Conservation (phyloP, 371 early-diverging fungal species). For the Saksenaea vasiformis region DNA sequence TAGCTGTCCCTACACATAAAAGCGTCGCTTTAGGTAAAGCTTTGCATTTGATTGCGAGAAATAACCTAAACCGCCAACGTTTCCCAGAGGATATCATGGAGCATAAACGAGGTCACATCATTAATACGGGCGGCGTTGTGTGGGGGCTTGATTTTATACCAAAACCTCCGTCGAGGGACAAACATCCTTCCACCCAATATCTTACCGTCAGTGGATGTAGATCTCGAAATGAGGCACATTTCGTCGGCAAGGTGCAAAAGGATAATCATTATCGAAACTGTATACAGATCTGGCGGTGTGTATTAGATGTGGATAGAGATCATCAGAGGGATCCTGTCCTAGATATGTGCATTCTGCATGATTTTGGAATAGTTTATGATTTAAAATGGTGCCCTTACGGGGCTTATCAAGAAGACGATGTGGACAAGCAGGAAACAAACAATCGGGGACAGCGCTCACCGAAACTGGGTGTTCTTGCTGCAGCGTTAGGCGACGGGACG, state of each 20-base stretch:
- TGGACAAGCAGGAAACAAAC: neutral
- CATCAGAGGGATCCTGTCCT: conserved; percentile 22
- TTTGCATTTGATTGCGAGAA: neutral
- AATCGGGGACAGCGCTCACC: conserved; percentile 9
- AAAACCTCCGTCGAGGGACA: conserved; percentile 23
- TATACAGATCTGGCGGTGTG: conserved; percentile 62
- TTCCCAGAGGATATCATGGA: conserved; percentile 17
- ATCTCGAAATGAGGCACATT: conserved; percentile 43
- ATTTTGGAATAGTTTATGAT: conserved; percentile 53
- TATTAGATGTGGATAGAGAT: conserved; percentile 16
- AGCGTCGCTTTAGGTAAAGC: conserved; percentile 12
- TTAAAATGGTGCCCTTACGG: conserved; percentile 65
- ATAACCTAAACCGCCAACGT: neutral
- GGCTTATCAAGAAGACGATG: conserved; percentile 36
- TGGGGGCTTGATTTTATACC: conserved; percentile 70
- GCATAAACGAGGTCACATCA: conserved; percentile 30
- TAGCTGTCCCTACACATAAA: conserved; percentile 7
- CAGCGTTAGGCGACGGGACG: conserved; percentile 57
- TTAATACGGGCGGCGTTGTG: conserved; percentile 61
- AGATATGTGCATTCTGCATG: conserved; percentile 61
- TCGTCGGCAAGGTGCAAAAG: conserved; percentile 28
- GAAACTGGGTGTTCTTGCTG: conserved; percentile 60
- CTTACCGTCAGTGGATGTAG: conserved; percentile 63
- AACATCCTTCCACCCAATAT: conserved; percentile 41
- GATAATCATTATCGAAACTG: conserved; percentile 17